These are phyloP conservation scores for Pythium oligandrum DNA, from an alignment of 352 stramenopile genomes.

Conservation along the genomic window DNA sequence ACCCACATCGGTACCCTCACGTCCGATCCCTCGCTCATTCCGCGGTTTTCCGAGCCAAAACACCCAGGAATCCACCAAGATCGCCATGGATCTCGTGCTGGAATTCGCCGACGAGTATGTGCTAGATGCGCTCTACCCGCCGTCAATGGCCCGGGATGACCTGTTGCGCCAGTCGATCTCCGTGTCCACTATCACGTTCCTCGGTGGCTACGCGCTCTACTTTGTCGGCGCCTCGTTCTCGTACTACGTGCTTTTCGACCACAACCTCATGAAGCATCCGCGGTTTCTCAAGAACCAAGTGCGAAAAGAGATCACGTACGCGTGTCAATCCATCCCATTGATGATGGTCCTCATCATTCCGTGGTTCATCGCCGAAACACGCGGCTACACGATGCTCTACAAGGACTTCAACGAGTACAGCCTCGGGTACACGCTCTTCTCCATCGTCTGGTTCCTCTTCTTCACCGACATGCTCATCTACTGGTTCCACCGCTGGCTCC, in stretches of 20 bases:
- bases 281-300: conserved; percentile 67
- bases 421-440: conserved; percentile 37
- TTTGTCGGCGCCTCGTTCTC: conserved; percentile 36
- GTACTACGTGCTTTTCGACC: conserved; percentile 65
- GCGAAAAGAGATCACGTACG: conserved; percentile 39
- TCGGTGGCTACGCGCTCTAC: conserved; percentile 59
- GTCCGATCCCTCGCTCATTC: no score
- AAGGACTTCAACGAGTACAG: conserved; percentile 31
- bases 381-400: conserved; percentile 55
- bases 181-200: conserved; percentile 41
- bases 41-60: no score
- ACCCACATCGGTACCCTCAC: no score
- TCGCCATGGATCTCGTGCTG: conserved; percentile 57
- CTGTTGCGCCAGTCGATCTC: conserved; percentile 43
- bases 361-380: conserved; percentile 60
- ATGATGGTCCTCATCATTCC: conserved; percentile 64
- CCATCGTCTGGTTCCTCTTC: conserved; percentile 48
- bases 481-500: conserved; percentile 73
- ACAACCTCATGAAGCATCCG: conserved; percentile 54
- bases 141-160: conserved; percentile 30
- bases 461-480: conserved; percentile 83
- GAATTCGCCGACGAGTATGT: conserved; percentile 39
- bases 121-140: conserved; percentile 53
- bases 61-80: background rate
- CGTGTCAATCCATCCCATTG: conserved; percentile 49